Base-by-base conservation (phyloP, 805 yeast genomes). In the Teunomyces panamensis region DNA sequence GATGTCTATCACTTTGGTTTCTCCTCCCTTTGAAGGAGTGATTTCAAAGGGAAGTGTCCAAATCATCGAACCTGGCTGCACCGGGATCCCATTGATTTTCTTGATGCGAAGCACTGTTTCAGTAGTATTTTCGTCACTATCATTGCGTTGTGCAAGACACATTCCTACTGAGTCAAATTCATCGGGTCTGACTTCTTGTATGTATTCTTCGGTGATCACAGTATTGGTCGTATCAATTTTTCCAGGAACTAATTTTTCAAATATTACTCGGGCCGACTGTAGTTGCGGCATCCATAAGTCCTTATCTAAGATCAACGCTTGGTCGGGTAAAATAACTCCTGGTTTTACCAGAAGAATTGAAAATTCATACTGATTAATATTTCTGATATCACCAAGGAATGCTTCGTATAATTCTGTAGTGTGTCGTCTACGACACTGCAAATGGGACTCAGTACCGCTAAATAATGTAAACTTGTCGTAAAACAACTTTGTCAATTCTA, bases 241-340 rank as follows among this genome's bases (percentile, higher is more conserved):
- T 0, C 77, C 78, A 1, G 64, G 56, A 6, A 47, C 49, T 16
- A 82, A 49, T 17, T 66, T 63, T 59, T 85, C 89, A 30, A 83
- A 47, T 4, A 62, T 58, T 11, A 81, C 35, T 37, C 82, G 64
- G 4, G 78, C 52, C 2, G 83, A 75, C 8, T 63, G 59, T 2
- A 80, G 51, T 10, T 61, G 57, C 0, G 71, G 72, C 32, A 78
- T 52, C 69, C 73, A 75, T 30, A 71, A 47, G 57, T 74, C 74
- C 43, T 62, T 27, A 39, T 46, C 50, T 44, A 54, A 34, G 35
- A 49, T 11, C 52, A 33, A 16, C 7, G 44, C 37, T 5, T 42
- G 33, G n/a, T 62, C 10, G 64, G 48, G 28, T 17, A 30, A 17
- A 9, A 11, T 16, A 30, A 39, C 20, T n/a, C 49, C 45, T 9